A percentile compares a stretch with the other conserved stretches of the same genome.
These are phyloP conservation scores for Acanthamoeba royreba DNA, from an alignment of 208 protist genomes.

Conservation along the genomic window DNA sequence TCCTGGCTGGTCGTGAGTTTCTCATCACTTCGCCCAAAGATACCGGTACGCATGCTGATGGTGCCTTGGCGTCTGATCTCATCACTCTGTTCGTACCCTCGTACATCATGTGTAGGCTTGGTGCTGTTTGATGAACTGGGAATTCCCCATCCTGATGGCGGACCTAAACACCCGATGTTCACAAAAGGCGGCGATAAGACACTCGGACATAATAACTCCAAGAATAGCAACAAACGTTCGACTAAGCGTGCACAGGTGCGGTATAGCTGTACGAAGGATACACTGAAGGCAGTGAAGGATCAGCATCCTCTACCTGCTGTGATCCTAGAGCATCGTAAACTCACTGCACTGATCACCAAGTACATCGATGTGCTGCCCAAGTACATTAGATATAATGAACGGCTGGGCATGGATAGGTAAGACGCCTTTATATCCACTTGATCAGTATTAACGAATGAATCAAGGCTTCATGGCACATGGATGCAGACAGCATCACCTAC, in stretches of 20 bases:
- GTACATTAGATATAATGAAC: background rate
- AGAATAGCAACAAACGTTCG: background rate
- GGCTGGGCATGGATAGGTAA: background rate
- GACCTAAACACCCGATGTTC: background rate
- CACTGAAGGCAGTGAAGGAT: background rate
- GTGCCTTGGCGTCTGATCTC: background rate
- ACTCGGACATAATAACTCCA: background rate
- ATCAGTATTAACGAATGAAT: background rate
- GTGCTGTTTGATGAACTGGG: constrained; percentile 19
- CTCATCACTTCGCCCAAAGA: constrained; percentile 16
- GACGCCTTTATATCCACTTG: background rate
- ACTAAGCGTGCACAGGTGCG: background rate
- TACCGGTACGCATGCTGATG: background rate
- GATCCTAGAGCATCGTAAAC: constrained; percentile 32
- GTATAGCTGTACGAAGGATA: background rate
- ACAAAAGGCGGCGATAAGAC: background rate
- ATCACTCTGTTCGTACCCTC: background rate
- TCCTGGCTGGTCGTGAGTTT: background rate
- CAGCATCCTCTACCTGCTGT: background rate
- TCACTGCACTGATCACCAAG: constrained; percentile 2
- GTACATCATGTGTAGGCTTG: background rate
- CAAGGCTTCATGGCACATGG: background rate
- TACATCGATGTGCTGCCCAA: constrained; percentile 46
- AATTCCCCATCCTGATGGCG: background rate
- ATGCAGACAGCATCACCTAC: constrained; percentile 3